These are phyloP conservation scores for Neostapfia colusana DNA, from an alignment of 176 grass and related monocot species.

Conservation along the genomic window DNA sequence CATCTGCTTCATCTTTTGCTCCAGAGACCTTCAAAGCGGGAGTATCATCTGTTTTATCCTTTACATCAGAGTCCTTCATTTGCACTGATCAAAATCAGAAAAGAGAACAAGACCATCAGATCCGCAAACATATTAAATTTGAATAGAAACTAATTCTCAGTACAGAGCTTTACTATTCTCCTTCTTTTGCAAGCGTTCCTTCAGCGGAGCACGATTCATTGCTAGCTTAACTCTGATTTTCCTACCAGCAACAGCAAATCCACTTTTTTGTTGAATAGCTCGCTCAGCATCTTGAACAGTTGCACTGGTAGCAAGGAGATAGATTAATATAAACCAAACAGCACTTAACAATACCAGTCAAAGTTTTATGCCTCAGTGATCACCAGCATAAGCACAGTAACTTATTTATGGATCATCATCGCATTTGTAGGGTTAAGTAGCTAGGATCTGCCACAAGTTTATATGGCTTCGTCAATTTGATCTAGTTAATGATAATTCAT, in stretches of 20 bases:
- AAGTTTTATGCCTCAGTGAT: not conserved
- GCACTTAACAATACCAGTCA: not conserved
- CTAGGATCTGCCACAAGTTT: not conserved
- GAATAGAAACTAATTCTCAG: slow-evolving; percentile 11
- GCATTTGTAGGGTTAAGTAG: not conserved
- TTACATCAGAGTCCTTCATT: slow-evolving; percentile 43
- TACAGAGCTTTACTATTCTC: slow-evolving; percentile 56
- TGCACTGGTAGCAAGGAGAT: slow-evolving; percentile 50
- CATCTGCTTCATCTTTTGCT: slow-evolving; percentile 47
- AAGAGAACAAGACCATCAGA: slow-evolving; percentile 25
- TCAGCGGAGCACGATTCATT: slow-evolving; percentile 64
- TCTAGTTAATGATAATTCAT: not conserved
- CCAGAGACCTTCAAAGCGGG: slow-evolving; percentile 22
- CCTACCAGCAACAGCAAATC: slow-evolving; percentile 60
- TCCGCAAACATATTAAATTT: slow-evolving; percentile 5
- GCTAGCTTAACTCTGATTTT: slow-evolving; percentile 92
- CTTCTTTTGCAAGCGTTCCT: slow-evolving; percentile 64
- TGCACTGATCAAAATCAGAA: slow-evolving; percentile 36
- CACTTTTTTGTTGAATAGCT: slow-evolving; percentile 85
- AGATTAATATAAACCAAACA: slow-evolving; percentile 30
- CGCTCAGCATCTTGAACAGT: slow-evolving; percentile 80
- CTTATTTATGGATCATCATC: not conserved
- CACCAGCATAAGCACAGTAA: slow-evolving; percentile 2
- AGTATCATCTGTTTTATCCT: slow-evolving; percentile 42
- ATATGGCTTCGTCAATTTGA: not conserved